Evolutionary conservation across 2,329 filamentous ascomycete genomes (phyloP).

Genomic region (Aspergillus neotritici): DNA sequence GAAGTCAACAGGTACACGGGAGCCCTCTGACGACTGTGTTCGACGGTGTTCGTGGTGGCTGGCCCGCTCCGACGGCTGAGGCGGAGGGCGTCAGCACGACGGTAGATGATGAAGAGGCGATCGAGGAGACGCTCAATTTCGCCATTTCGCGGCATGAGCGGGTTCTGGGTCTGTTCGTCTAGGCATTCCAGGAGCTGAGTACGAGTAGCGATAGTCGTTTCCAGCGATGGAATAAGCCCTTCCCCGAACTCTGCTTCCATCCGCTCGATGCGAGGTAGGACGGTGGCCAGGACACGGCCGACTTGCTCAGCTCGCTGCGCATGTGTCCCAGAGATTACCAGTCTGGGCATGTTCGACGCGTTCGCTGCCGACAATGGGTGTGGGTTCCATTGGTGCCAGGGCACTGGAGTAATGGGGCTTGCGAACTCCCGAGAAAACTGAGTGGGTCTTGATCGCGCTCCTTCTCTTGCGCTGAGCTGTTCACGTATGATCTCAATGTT

Average conservation of each 20-base stretch:
- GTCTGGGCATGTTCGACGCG: no score
- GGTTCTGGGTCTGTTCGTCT: constrained; percentile 28
- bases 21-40: constrained; percentile 3
- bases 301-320: no score
- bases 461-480: constrained; percentile 16
- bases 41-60: neutral
- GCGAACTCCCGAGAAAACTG: no score
- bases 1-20: constrained; percentile 42
- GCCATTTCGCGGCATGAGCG: constrained; percentile 18
- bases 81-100: constrained; percentile 29
- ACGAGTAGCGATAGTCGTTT: constrained; percentile 26
- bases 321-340: no score
- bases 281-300: constrained; percentile 7
- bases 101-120: constrained; percentile 27
- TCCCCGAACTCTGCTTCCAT: constrained; percentile 26
- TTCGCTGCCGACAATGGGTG: no score
- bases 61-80: constrained; percentile 13
- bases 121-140: constrained; percentile 24
- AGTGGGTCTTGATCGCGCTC: neutral
- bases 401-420: no score
- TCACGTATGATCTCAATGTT: constrained; percentile 20
- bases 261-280: constrained; percentile 20
- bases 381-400: no score
- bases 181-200: constrained; percentile 28
- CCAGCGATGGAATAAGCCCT: constrained; percentile 25